Evolutionary conservation across 805 yeast genomes (phyloP), one percentile per base, ranked within the genome.

Genomic region (Starmerella asiatica): DNA sequence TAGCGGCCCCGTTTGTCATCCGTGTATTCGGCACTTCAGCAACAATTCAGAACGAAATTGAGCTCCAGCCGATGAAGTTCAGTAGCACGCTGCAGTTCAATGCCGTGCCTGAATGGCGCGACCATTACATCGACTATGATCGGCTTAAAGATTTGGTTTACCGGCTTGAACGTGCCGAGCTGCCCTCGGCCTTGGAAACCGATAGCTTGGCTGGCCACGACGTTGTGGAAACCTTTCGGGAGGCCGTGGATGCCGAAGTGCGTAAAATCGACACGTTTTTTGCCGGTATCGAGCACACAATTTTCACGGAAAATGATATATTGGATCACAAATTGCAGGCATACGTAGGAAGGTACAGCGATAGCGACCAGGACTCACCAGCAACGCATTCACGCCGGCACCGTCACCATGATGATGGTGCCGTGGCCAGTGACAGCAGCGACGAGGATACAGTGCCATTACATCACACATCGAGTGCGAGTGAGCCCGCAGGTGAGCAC

Each of bases 61-160:
- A 43, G 36, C 44, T 46, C 14, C 40, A 31, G 32, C 29, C 27
- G 11, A 88, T 88, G 98, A 88, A 88, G 70, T 88, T 88, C 63
- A 79, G 94, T 20, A 94, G 86, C 56, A 82, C 95, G 5, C 64
- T 88, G 48, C 95, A 88, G 68, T 86, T 88, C 62, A 88, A 88
- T 60, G 94, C 97, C 19, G 97, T 91, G 4, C 96, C 98, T 2
- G 97, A 91, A 59, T 88, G 98, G 98, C 74, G 94, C 11, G 76
- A 93, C 21, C 75, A 81, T 57, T 88, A 88, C 60, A 77, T 88
- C 41, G 86, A 93, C 40, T 88, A 88, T 60, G 80, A 94, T 1
- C 76, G 81, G 29, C 65, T 91, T 43, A 88, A 91, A 59, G 83
- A 82, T 62, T 69, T 81, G 31, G 80, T 86, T 21, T 88, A 86